Evolutionary conservation across 2,329 filamentous ascomycete species (phyloP).

Genomic region (Sporothrix phasma): DNA sequence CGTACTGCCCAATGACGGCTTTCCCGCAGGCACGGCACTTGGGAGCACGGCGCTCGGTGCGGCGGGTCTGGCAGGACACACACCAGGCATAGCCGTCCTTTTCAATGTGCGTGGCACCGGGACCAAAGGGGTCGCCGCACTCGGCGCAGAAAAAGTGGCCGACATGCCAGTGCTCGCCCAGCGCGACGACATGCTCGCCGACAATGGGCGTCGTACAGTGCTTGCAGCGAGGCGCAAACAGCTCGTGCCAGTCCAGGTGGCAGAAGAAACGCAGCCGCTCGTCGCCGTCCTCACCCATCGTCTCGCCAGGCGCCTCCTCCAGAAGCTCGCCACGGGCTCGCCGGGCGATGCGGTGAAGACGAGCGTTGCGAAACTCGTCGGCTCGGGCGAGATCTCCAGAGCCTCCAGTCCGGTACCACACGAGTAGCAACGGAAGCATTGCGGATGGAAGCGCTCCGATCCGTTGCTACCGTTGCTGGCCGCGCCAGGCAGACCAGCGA

Average conservation of each 20-base stretch:
- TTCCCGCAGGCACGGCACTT: slow-evolving; percentile 80
- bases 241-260: slow-evolving; percentile 96
- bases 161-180: slow-evolving; percentile 91
- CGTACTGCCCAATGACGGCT: slow-evolving; percentile 80
- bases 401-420: slow-evolving; percentile 86
- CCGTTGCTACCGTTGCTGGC: slow-evolving; percentile 4
- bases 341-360: slow-evolving; percentile 61
- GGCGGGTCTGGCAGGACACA: slow-evolving; percentile 80
- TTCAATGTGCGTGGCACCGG: slow-evolving; percentile 65
- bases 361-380: slow-evolving; percentile 55
- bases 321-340: slow-evolving; percentile 49
- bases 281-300: slow-evolving; percentile 62
- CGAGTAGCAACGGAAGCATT: slow-evolving; percentile 83
- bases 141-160: slow-evolving; percentile 99
- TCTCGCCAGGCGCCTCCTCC: slow-evolving; percentile 52
- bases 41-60: slow-evolving; percentile 76
- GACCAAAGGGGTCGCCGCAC: slow-evolving; percentile 88
- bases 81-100: slow-evolving; percentile 99
- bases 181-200: slow-evolving; percentile 85
- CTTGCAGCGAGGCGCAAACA: slow-evolving; percentile 86
- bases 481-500: slow-evolving; percentile 48
- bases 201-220: slow-evolving; percentile 95
- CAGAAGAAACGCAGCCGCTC: slow-evolving; percentile 79
- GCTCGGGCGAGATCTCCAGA: slow-evolving; percentile 92
- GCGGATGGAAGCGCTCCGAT: slow-evolving; percentile 71